These are phyloP conservation scores for Blastocladiella britannica DNA, from an alignment of 192 early-diverging fungal genomes.

Conservation along the genomic window DNA sequence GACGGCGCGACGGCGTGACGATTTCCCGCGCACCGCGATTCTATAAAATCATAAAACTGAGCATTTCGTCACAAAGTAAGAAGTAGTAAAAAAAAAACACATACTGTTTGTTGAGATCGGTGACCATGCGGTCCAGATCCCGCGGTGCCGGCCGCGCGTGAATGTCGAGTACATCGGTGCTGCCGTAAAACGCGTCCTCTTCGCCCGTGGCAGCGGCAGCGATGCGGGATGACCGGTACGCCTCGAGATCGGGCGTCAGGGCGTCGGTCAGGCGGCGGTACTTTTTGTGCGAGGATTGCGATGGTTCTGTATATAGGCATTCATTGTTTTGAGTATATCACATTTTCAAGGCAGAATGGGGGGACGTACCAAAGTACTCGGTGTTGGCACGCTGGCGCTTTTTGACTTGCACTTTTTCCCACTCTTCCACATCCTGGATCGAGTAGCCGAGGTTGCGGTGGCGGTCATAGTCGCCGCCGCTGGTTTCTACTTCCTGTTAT, in stretches of 20 bases:
- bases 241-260: slow-evolving; percentile 60
- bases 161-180: slow-evolving; percentile 45
- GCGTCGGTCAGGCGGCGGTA: slow-evolving; percentile 58
- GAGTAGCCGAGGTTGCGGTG: not conserved
- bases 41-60: slow-evolving; percentile 11
- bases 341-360: too few relatives aligned
- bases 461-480: not conserved
- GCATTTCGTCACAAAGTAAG: not conserved
- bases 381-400: not conserved
- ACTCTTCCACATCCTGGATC: not conserved
- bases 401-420: not conserved
- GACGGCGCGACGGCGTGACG: slow-evolving; percentile 39
- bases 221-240: slow-evolving; percentile 38
- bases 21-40: slow-evolving; percentile 30
- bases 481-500: not conserved
- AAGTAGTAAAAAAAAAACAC: slow-evolving; percentile 1
- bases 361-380: too few relatives aligned
- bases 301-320: slow-evolving; percentile 39
- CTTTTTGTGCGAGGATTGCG: slow-evolving; percentile 68
- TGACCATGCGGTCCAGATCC: slow-evolving; percentile 46
- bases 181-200: slow-evolving; percentile 29
- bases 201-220: slow-evolving; percentile 22
- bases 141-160: slow-evolving; percentile 35
- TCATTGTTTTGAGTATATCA: too few relatives aligned
- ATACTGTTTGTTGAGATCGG: slow-evolving; percentile 55